Base-by-base conservation (phyloP, 306 rosid genomes). In the Crataegus laevigata region DNA sequence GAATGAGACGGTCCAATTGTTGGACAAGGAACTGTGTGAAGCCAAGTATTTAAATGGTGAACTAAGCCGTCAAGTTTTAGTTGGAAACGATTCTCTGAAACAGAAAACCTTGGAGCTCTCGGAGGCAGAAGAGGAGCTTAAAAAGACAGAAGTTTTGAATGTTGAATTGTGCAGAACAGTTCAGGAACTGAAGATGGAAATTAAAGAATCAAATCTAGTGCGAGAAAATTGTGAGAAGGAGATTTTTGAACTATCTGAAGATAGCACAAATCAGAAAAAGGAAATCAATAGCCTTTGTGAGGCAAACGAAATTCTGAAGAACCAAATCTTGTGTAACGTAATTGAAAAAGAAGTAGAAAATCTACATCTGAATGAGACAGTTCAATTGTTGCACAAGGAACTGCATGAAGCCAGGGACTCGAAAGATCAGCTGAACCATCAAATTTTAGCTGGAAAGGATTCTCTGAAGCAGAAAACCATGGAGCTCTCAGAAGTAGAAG, bases 101-200 rank as follows among this genome's bases (percentile, higher is more conserved):
- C 84, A 72, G 73, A 89, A 92, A 72, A 84, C 83, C 50, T 51
- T 51, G 67, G 88, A 89, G 80, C 88, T 94, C 52, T 69, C 80
- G 45, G 90, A 90, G 85, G 80, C 85, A 80, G 90, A 86, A 75
- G 85, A 83, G 74, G 87, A 84, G 87, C 82, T 94, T 28, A 84
- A 76, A 78, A 88, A 72, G 54, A 79, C 82, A 1, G 93, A 85
- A 71, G 72, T 66, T n/a, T 62, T 90, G 85, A 89, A 92, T 74
- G 75, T 75, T 38, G 86, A 88, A 70, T 81, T 94, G 72, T 81
- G 76, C 83, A 81, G 74, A 77, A 76, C 80, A 30, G 74, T 94
- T 75, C 89, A 87, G 79, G 87, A 89, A 60, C 78, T 92, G 82
- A 87, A 90, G 85, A 77, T 69, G 78, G 97, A 90, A 84, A 68